phyloP scores from a whole-genome alignment of 2,329 filamentous ascomycete species.

The Epichloe scottii region DNA sequence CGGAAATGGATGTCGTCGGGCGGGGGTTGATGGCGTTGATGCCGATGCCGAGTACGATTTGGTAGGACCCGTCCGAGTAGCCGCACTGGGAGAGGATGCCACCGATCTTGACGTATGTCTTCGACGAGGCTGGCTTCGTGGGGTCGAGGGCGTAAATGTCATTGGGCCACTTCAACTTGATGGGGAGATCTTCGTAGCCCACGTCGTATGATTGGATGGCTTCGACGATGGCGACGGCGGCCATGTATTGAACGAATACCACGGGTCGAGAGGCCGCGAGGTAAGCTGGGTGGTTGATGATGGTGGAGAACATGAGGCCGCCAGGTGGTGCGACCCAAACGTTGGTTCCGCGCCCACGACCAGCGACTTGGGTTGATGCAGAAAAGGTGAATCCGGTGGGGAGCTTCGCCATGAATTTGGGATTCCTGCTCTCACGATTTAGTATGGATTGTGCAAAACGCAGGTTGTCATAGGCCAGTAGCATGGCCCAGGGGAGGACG shows the following conservation, averaged over 20 bases:
- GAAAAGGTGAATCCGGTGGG: constrained; percentile 79
- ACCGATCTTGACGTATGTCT: constrained; percentile 72
- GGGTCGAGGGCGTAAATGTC: constrained; percentile 74
- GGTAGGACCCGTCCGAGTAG: constrained; percentile 66
- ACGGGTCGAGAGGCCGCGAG: constrained; percentile 64
- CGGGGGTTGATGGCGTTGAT: constrained; percentile 74
- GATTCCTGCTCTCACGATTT: constrained; percentile 45
- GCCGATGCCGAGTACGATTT: constrained; percentile 75
- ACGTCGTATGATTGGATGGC: constrained; percentile 69
- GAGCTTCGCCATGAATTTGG: constrained; percentile 59
- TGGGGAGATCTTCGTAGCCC: constrained; percentile 61
- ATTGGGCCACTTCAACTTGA: constrained; percentile 96
- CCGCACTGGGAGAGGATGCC: constrained; percentile 86
- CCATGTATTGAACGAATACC: constrained; percentile 88
- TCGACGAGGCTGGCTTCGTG: constrained; percentile 30
- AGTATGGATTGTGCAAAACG: no score
- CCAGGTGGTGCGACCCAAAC: constrained; percentile 91
- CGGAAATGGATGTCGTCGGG: constrained; percentile 78
- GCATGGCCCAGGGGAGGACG: constrained; percentile 7
- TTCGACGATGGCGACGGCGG: constrained; percentile 74
- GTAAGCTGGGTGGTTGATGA: constrained; percentile 70
- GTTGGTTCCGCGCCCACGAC: constrained; percentile 77
- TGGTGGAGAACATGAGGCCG: constrained; percentile 73
- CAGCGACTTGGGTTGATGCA: constrained; percentile 79
- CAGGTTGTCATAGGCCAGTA: no score